These are phyloP conservation scores for Falciphora oryzae DNA, from an alignment of 2,329 filamentous ascomycete genomes.

Conservation along the genomic window DNA sequence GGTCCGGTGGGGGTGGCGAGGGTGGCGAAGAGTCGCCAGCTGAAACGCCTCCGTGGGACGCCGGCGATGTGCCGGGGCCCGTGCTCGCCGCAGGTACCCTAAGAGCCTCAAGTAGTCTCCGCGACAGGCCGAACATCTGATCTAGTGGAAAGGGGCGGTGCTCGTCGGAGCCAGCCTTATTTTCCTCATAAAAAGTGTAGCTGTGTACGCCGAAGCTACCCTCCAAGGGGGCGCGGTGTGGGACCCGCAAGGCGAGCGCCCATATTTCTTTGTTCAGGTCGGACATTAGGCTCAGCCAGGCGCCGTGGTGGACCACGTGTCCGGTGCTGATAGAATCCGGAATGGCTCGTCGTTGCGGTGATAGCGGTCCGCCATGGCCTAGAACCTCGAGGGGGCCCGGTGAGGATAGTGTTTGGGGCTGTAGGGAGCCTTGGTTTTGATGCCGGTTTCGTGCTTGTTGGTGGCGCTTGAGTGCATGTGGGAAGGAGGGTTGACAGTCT, in stretches of 20 bases:
- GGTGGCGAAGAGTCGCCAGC: background rate
- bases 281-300: conserved; percentile 30
- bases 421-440: background rate
- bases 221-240: conserved; percentile 21
- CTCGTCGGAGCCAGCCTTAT: conserved; percentile 7
- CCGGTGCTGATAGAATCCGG: background rate
- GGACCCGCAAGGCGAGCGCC: conserved; percentile 30
- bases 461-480: background rate
- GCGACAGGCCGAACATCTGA: conserved; percentile 35
- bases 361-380: background rate
- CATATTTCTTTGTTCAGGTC: conserved; percentile 32
- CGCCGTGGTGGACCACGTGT: background rate
- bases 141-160: conserved; percentile 32
- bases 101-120: conserved; percentile 29
- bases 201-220: conserved; percentile 1
- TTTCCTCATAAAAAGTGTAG: background rate
- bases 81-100: background rate
- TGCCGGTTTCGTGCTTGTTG: background rate
- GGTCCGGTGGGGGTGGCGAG: background rate
- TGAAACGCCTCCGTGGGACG: background rate
- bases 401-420: background rate
- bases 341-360: background rate
- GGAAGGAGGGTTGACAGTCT: background rate
- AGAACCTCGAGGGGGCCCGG: background rate
- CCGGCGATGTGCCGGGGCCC: background rate